Conservation (phyloP, 2,329 filamentous ascomycete species). For the Ascochyta lentis region DNA sequence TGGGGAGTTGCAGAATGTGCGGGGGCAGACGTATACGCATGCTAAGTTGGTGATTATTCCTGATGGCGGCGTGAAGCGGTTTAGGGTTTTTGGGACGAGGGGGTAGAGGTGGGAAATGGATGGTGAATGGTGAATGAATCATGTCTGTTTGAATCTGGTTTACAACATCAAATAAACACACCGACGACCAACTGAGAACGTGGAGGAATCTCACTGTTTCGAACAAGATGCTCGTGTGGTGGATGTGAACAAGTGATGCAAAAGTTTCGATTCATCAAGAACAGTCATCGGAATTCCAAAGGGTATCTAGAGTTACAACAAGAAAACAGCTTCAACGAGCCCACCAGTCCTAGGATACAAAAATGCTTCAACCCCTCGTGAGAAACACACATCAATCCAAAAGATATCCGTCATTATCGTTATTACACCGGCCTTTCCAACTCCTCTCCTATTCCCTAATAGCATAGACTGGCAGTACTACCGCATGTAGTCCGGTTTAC, state of each 20-base stretch:
- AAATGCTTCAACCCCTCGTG: background rate
- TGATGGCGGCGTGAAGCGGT: conserved; percentile 88
- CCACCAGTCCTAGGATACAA: background rate
- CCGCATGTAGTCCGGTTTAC: conserved; percentile 73
- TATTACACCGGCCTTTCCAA: background rate
- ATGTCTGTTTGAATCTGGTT: too few species aligned
- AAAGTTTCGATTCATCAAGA: too few species aligned
- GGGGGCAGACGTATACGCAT: conserved; percentile 73
- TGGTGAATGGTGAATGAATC: background rate
- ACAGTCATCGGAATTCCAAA: background rate
- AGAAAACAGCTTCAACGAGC: background rate
- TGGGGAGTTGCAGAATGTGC: conserved; percentile 53
- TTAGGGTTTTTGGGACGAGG: conserved; percentile 74
- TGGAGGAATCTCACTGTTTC: too few species aligned
- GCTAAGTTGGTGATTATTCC: conserved; percentile 92
- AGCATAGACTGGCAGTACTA: conserved; percentile 5
- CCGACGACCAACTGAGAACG: too few species aligned
- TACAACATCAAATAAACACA: too few species aligned
- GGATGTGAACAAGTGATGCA: too few species aligned
- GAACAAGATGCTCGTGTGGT: too few species aligned
- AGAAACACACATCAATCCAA: background rate
- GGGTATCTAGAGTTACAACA: conserved; percentile 17
- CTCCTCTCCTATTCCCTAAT: background rate
- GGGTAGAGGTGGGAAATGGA: background rate
- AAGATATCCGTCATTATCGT: conserved; percentile 5